phyloP scores from a whole-genome alignment of 345 rosid genomes.

The Acer yangbiense region DNA sequence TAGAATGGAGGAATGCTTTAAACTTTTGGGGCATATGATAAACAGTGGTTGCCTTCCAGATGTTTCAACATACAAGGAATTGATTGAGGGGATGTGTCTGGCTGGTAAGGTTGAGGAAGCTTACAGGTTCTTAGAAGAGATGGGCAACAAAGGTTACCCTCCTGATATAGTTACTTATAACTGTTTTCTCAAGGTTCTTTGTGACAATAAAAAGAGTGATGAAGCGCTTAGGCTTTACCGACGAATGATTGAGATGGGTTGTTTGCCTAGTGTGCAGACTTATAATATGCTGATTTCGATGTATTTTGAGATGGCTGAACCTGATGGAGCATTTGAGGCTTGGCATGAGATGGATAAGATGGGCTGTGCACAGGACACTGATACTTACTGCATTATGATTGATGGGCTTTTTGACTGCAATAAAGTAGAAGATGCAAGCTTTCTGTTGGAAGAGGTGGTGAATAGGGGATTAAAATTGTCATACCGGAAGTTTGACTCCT shows the following conservation, averaged over 20 bases:
- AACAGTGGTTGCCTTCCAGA: slow-evolving; percentile 86
- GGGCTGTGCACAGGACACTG: slow-evolving; percentile 61
- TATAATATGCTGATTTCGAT: slow-evolving; percentile 81
- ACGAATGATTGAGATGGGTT: slow-evolving; percentile 63
- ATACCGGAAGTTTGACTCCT: slow-evolving; percentile 64
- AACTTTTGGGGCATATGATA: slow-evolving; percentile 75
- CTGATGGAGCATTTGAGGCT: slow-evolving; percentile 69
- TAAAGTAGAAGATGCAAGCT: slow-evolving; percentile 69
- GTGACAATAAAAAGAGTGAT: slow-evolving; percentile 57
- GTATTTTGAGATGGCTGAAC: slow-evolving; percentile 70
- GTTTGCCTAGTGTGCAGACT: slow-evolving; percentile 86
- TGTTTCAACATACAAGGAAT: slow-evolving; percentile 80
- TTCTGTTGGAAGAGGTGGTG: slow-evolving; percentile 69
- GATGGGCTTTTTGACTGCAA: slow-evolving; percentile 79
- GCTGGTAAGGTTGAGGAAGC: slow-evolving; percentile 80
- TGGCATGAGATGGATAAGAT: slow-evolving; percentile 84
- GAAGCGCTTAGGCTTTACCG: slow-evolving; percentile 74
- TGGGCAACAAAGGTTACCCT: slow-evolving; percentile 84
- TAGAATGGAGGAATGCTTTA: slow-evolving; percentile 64
- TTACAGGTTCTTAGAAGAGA: slow-evolving; percentile 75
- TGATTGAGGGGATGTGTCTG: slow-evolving; percentile 80
- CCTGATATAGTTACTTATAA: slow-evolving; percentile 88
- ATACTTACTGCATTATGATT: slow-evolving; percentile 81
- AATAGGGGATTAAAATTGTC: slow-evolving; percentile 71
- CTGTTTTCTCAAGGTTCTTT: slow-evolving; percentile 86